A percentile compares a stretch with the other conserved stretches of the same genome.
Evolutionary conservation across 129 eudicot genomes (phyloP).

Genomic region (Tagetes erecta): DNA sequence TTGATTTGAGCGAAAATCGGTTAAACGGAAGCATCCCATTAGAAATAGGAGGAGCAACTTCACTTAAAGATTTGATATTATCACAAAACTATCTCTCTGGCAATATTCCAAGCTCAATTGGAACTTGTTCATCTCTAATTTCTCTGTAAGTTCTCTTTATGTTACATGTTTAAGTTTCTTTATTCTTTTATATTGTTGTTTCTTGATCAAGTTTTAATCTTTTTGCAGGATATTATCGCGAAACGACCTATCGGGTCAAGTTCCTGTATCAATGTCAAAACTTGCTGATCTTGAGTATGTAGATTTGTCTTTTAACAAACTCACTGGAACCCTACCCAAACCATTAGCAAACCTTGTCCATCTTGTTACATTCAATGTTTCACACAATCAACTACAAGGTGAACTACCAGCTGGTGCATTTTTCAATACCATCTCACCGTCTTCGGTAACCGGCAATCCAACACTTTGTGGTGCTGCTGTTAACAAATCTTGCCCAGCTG

Average conservation of each 20-base stretch:
- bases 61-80: conserved; percentile 56
- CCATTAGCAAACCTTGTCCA: conserved; percentile 69
- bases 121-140: conserved; percentile 51
- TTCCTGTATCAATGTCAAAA: conserved; percentile 66
- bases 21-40: conserved; percentile 67
- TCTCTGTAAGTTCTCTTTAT: conserved; percentile 52
- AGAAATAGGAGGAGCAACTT: conserved; percentile 60
- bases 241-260: conserved; percentile 63
- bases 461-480: conserved; percentile 83
- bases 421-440: conserved; percentile 85
- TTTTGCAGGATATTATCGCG: conserved; percentile 61
- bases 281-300: conserved; percentile 58
- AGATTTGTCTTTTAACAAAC: conserved; percentile 80
- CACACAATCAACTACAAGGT: conserved; percentile 89
- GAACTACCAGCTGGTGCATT: conserved; percentile 84
- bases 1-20: conserved; percentile 75
- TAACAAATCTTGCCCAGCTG: conserved; percentile 62
- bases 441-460: conserved; percentile 74
- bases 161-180: not conserved
- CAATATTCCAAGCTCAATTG: conserved; percentile 62
- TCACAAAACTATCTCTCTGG: conserved; percentile 55
- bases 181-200: not conserved
- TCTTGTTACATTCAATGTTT: conserved; percentile 69
- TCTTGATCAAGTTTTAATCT: not conserved
- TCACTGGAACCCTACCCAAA: conserved; percentile 80